Evolutionary conservation across 192 early-diverging fungal genomes (phyloP).

Genomic region (Ambispora gerdemannii): DNA sequence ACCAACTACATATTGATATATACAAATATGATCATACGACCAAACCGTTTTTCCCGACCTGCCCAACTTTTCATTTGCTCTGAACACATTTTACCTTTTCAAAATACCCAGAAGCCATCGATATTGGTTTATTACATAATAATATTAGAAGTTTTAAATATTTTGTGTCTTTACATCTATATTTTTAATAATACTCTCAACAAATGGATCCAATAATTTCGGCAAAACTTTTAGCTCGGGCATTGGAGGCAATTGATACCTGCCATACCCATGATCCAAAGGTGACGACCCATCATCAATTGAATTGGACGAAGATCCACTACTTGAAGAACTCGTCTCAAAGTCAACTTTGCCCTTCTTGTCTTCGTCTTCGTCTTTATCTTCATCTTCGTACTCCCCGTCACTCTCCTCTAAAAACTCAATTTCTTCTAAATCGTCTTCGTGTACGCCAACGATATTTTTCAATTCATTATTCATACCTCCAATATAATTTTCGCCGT

Average conservation of each 20-base stretch:
- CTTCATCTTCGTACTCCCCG: conserved; percentile 13
- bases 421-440: conserved; percentile 31
- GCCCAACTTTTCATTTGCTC: too few relatives aligned
- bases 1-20: too few relatives aligned
- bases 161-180: too few relatives aligned
- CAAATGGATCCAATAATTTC: conserved; percentile 1
- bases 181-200: neutral
- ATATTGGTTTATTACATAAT: too few relatives aligned
- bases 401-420: too few relatives aligned
- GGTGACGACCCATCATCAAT: neutral
- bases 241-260: neutral
- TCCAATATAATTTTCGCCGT: neutral
- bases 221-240: conserved; percentile 18
- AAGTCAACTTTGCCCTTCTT: neutral
- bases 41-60: too few relatives aligned
- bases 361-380: conserved; percentile 3
- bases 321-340: conserved; percentile 4
- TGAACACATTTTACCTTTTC: too few relatives aligned
- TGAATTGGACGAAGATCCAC: neutral
- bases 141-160: too few relatives aligned
- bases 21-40: too few relatives aligned
- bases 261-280: neutral
- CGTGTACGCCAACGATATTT: conserved; percentile 19
- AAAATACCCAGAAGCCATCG: too few relatives aligned
- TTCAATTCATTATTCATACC: neutral